phyloP scores from a whole-genome alignment of 1,139 yeast species.

The Saccharomyces hybrid region DNA sequence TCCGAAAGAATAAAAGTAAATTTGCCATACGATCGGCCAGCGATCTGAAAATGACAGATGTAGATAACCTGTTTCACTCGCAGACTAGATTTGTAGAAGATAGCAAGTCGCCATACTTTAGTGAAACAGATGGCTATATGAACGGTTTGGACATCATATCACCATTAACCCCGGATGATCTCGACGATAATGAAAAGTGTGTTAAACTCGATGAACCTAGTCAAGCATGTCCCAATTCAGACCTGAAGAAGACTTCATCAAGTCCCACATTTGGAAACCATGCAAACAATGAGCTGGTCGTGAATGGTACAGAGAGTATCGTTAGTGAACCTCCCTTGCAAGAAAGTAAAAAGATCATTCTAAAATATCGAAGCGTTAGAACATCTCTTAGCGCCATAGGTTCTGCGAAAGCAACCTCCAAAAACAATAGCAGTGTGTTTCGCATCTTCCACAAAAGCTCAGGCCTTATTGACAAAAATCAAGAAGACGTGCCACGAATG shows the following conservation, averaged over 20 bases:
- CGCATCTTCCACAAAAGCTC: background rate
- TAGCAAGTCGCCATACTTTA: background rate
- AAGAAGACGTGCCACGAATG: background rate
- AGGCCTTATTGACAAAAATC: background rate
- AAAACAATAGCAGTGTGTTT: background rate
- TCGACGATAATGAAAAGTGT: background rate
- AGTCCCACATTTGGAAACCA: background rate
- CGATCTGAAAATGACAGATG: background rate
- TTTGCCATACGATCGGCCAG: background rate
- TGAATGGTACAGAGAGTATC: background rate
- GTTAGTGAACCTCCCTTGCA: background rate
- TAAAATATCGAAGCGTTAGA: background rate
- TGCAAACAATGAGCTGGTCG: background rate
- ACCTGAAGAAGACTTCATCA: background rate
- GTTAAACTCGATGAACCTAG: background rate
- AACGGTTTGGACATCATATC: background rate
- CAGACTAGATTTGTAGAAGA: background rate
- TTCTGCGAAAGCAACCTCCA: background rate
- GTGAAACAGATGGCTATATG: background rate
- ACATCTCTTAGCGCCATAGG: background rate
- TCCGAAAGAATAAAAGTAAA: background rate
- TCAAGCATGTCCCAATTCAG: background rate
- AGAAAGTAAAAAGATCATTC: background rate
- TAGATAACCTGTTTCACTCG: background rate
- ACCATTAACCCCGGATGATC: background rate